Conservation (phyloP, 306 rosid genomes). For the Trifolium pratense region DNA sequence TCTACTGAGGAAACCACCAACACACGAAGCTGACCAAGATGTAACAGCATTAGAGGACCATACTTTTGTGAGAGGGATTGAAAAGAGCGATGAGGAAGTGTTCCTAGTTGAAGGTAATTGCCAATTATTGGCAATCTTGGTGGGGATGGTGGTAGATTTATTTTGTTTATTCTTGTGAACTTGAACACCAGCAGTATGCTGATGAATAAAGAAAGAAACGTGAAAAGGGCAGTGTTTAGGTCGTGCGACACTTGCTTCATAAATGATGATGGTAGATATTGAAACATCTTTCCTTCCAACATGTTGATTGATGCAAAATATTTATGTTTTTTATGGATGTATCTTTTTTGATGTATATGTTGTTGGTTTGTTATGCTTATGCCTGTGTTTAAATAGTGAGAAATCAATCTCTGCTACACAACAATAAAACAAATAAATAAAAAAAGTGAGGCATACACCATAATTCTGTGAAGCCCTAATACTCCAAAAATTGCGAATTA, state of each 20-base stretch:
- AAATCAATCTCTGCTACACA: not conserved
- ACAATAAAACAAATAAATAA: no score
- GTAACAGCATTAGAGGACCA: constrained; percentile 38
- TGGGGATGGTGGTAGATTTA: constrained; percentile 41
- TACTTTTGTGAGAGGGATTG: constrained; percentile 29
- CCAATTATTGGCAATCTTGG: constrained; percentile 35
- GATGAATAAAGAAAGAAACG: constrained; percentile 32
- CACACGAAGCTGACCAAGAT: constrained; percentile 34
- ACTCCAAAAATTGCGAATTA: no score
- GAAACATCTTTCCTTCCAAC: constrained; percentile 17
- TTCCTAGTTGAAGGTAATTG: constrained; percentile 44
- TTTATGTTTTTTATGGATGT: not conserved
- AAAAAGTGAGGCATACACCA: no score
- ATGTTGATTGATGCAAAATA: constrained; percentile 8
- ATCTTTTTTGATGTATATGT: not conserved
- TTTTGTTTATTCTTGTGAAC: constrained; percentile 25
- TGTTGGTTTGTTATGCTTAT: not conserved
- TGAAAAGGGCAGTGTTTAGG: constrained; percentile 15
- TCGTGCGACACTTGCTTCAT: not conserved
- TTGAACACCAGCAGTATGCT: constrained; percentile 33
- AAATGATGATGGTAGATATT: constrained; percentile 2
- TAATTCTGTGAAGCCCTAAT: no score
- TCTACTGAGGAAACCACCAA: constrained; percentile 45
- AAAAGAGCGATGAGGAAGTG: constrained; percentile 40
- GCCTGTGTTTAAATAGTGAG: not conserved